A percentile compares a stretch with the other conserved stretches of the same genome.
These are phyloP conservation scores for Laetiporus sulphureus DNA, from an alignment of 1,284 basidiomycete genomes.

Conservation along the genomic window DNA sequence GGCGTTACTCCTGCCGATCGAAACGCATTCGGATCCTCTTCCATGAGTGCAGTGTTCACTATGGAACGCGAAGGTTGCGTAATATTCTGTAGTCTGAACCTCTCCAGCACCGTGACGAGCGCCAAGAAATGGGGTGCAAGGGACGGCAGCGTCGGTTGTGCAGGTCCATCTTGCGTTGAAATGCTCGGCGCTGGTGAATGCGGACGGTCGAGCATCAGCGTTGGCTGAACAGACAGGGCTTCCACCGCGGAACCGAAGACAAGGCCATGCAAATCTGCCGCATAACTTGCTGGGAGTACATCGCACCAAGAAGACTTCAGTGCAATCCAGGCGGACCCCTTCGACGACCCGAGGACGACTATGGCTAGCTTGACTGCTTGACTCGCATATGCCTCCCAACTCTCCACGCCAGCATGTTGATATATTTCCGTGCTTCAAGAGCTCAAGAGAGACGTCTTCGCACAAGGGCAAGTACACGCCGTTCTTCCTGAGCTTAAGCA, in stretches of 20 bases:
- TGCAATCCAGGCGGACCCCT: neutral
- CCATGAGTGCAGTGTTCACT: conserved; percentile 33
- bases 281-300: neutral
- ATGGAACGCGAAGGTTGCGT: conserved; percentile 30
- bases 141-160: too few species aligned
- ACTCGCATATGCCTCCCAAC: neutral
- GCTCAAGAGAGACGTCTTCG: neutral
- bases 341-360: neutral
- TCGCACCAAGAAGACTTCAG: neutral
- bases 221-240: too few species aligned
- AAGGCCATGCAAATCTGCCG: too few species aligned
- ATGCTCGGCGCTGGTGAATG: too few species aligned
- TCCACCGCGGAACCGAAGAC: too few species aligned
- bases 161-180: too few species aligned
- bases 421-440: neutral
- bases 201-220: too few species aligned
- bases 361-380: neutral
- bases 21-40: conserved; percentile 33
- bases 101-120: neutral
- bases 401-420: neutral
- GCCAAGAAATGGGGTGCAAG: neutral
- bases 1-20: conserved; percentile 32
- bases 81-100: conserved; percentile 16
- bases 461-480: neutral
- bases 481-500: neutral